These are phyloP conservation scores for Osmanthus fragrans DNA, from an alignment of 257 asterid species.

Conservation along the genomic window DNA sequence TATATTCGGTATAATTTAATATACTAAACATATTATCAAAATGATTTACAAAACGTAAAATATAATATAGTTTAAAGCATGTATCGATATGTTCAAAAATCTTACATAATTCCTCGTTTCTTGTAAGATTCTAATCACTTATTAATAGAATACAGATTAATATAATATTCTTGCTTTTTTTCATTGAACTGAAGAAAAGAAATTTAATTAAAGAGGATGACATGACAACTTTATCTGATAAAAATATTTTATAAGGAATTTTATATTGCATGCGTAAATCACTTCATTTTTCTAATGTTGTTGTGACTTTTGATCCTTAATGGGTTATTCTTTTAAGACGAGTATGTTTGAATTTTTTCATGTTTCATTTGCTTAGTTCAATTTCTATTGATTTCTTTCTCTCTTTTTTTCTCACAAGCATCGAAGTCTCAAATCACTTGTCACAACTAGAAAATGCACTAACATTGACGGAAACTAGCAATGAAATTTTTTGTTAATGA, in stretches of 20 bases:
- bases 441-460: too few species aligned
- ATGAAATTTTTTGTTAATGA: too few species aligned
- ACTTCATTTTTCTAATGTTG: neutral
- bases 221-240: neutral
- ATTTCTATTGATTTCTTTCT: too few species aligned
- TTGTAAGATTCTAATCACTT: constrained; percentile 24
- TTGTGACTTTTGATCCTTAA: neutral
- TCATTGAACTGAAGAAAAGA: neutral
- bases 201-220: neutral
- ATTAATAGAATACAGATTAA: neutral
- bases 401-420: too few species aligned
- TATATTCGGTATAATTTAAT: too few species aligned
- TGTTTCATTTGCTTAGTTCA: too few species aligned
- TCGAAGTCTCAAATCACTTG: too few species aligned
- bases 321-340: neutral
- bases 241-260: neutral
- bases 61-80: too few species aligned
- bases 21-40: neutral
- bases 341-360: too few species aligned
- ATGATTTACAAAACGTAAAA: too few species aligned
- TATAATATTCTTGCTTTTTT: too few species aligned
- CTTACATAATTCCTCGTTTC: constrained; percentile 28
- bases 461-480: too few species aligned
- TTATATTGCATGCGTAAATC: neutral
- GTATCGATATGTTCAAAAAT: constrained; percentile 10